These are phyloP conservation scores for Hordeum marinum DNA, from an alignment of 176 grass and related monocot species.

Conservation along the genomic window DNA sequence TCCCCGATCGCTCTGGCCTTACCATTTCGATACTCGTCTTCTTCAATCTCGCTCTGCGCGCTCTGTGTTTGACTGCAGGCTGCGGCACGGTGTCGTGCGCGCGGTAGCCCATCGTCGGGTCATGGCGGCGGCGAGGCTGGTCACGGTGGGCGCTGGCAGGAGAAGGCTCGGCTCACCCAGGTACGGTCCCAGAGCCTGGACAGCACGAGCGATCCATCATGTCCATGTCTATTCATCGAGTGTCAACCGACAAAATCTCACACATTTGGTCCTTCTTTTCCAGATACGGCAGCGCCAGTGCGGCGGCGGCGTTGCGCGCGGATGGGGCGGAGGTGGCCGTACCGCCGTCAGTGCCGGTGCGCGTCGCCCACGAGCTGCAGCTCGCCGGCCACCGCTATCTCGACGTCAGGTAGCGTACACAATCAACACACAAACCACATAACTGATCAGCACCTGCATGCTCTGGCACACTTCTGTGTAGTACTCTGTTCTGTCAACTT, in stretches of 20 bases:
- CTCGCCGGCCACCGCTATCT: constrained; percentile 76
- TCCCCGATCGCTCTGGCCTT: too few species aligned
- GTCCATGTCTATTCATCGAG: not conserved
- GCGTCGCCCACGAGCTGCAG: constrained; percentile 74
- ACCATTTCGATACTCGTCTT: too few species aligned
- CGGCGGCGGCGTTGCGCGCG: not conserved
- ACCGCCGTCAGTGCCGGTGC: constrained; percentile 76
- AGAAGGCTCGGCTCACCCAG: not conserved
- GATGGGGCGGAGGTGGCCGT: not conserved
- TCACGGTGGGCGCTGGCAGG: not conserved
- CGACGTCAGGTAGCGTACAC: constrained; percentile 58
- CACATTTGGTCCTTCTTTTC: not conserved
- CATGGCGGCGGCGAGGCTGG: not conserved
- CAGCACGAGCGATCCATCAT: too few species aligned
- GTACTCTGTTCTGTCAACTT: not conserved
- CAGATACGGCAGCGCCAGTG: constrained; percentile 8
- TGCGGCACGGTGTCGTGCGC: too few species aligned
- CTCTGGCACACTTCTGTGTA: not conserved
- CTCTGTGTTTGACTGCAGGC: too few species aligned
- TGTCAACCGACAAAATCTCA: not conserved
- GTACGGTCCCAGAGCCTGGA: too few species aligned
- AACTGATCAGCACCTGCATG: fast-evolving
- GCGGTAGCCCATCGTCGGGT: too few species aligned
- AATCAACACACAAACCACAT: not conserved
- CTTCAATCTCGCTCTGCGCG: too few species aligned